Percentiles rank a stretch among this genome's conserved stretches.
Conservation (phyloP, 2,329 filamentous ascomycete genomes). For the Botrytis fragariae region DNA sequence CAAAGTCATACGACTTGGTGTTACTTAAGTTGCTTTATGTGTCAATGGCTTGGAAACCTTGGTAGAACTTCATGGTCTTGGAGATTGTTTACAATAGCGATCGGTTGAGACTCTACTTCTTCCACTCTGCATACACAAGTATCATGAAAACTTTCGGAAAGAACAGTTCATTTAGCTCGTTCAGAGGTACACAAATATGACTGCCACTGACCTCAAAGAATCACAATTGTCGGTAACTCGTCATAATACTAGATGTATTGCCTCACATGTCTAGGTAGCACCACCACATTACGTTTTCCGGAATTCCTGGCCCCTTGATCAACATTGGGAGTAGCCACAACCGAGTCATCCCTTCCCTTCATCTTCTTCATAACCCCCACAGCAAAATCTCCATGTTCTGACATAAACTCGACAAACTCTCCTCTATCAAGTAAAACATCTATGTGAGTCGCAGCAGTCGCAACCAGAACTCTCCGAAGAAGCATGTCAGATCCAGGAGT, state of each 20-base stretch:
- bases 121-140: neutral
- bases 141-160: neutral
- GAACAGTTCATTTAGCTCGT: no score
- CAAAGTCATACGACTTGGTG: neutral
- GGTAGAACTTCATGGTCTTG: neutral
- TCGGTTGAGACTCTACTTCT: neutral
- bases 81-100: neutral
- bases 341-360: neutral
- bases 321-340: neutral
- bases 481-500: conserved; percentile 18
- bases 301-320: neutral
- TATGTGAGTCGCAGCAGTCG: conserved; percentile 14
- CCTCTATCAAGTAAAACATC: conserved; percentile 20
- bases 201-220: neutral
- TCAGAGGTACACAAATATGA: neutral
- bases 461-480: conserved; percentile 23
- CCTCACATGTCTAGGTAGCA: neutral
- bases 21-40: neutral
- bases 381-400: conserved; percentile 4
- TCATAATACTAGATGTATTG: neutral
- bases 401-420: conserved; percentile 22
- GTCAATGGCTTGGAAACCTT: neutral
- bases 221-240: neutral
- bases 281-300: neutral
- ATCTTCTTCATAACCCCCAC: conserved; percentile 9